Base-by-base conservation (phyloP, 345 rosid genomes). In the Camelina hispida region DNA sequence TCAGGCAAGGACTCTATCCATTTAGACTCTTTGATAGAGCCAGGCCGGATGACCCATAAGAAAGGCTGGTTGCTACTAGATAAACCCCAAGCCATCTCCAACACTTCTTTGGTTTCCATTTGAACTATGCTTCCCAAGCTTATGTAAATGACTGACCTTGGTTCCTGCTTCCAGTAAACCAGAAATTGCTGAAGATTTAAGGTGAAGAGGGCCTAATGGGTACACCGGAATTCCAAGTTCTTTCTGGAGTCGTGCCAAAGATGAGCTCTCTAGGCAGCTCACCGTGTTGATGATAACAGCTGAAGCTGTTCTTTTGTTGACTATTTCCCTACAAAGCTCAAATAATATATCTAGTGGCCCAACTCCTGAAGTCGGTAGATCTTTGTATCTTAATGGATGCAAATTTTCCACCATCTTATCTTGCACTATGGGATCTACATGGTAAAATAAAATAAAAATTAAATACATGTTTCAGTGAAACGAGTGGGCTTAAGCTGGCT, bases 11-110 rank as follows among this genome's bases (percentile, higher is more conserved):
- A 63, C 4, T 63, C 12, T 16, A 17, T 60, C 32, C 52, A 25
- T 1, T 42, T 22, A 4, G 22, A 20, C n/a, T 20, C 80, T 11
- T 52, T 1, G 69, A 89, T 82, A 18, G 81, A 83, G 17, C 55
- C 23, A 0, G 86, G 88, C 43, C 83, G 62, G 17, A 87, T 71
- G 18, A 95, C 90, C 97, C 97, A 89, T 20, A 91, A 80, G 56
- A 83, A 89, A 11, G 88, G 87, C 23, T 75, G 62, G 11, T 63
- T 60, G 6, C 64, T 38, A 14, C 47, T 69, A 62, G 79, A 87
- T 30, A 91, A 50, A 1, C 83, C 88, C 50, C 50, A n/a, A 46
- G 86, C 87, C 46, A 91, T 22, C 18, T 75, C 96, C 5, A 58
- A 17, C 6, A 84, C 23, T 72, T 87, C 89, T 9, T 78, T 79